Evolutionary conservation across 2,329 filamentous ascomycete genomes (phyloP), one percentile per base, ranked within the genome.

Genomic region (Botrytis squamosa): DNA sequence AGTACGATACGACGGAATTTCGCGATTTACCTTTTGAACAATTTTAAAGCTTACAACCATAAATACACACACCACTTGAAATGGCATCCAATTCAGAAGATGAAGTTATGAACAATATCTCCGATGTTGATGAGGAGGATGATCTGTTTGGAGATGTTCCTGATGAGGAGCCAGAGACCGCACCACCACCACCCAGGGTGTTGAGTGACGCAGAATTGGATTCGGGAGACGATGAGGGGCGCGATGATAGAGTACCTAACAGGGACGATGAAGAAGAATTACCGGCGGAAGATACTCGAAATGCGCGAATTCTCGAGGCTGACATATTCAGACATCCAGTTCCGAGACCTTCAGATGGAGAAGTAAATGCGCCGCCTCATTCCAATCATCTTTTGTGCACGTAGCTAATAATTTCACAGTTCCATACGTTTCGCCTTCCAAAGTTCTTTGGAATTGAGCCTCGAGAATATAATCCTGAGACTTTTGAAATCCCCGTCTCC

Each of bases 381-480:
- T 44, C 16, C 29, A 38, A 57, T 44, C 52, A 59, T 46, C 33
- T 60, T n/a, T 74, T 38, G 38, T 44, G 52, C 52, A 52, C 63
- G 49, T 38, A 46, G 55, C 77, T 82, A 67, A 79, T 76, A 29
- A 12, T 44, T 10, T 68, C 55, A 10, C 68, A 93, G 91, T 85
- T 93, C 67, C 91, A 92, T 82, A 86, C 91, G 8, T 82, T 94
- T 78, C 91, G 90, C 77, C 86, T 95, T 2, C 93, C 93, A 44
- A 87, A 88, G 36, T 95, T 95, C 83, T 84, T 95, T 78, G 88
- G 88, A 70, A 86, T 94, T 76, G 86, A 92, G 60, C 91, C 92
- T 29, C 87, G 88, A 74, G 86, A 89, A 75, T 95, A 92, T 84
- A 85, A 90, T 70, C 84, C 89, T 59, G 88, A 89, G 64, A 89